Percentiles rank a stretch among this genome's conserved stretches.
These are phyloP conservation scores for Cadophora malorum DNA, from an alignment of 2,329 filamentous ascomycete genomes.

Conservation along the genomic window DNA sequence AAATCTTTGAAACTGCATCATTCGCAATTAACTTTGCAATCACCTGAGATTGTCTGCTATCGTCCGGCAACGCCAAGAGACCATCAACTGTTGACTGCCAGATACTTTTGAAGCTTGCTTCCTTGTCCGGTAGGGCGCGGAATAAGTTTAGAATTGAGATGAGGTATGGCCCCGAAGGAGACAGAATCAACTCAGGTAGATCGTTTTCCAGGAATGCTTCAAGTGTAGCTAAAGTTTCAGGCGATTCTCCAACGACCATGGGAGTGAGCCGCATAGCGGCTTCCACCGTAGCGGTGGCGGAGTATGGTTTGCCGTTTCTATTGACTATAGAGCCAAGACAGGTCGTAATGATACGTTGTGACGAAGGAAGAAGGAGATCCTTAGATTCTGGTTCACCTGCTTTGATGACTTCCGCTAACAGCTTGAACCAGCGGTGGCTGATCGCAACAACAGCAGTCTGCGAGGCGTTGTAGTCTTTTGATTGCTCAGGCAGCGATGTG, in stretches of 20 bases:
- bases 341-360: slow-evolving; percentile 36
- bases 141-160: slow-evolving; percentile 68
- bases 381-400: slow-evolving; percentile 3
- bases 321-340: slow-evolving; percentile 56
- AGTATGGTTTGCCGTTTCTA: slow-evolving; percentile 70
- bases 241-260: slow-evolving; percentile 48
- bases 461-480: slow-evolving; percentile 75
- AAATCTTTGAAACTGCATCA: slow-evolving; percentile 40
- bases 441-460: slow-evolving; percentile 71
- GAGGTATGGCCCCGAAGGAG: slow-evolving; percentile 71
- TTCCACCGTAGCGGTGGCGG: slow-evolving; percentile 65
- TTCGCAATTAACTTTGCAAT: slow-evolving; percentile 18
- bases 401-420: slow-evolving; percentile 45
- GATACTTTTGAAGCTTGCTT: slow-evolving; percentile 32
- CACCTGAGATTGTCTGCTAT: neutral
- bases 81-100: slow-evolving; percentile 49
- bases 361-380: slow-evolving; percentile 30
- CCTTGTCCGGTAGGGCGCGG: slow-evolving; percentile 51
- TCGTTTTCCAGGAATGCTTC: slow-evolving; percentile 59
- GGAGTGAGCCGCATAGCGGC: slow-evolving; percentile 55
- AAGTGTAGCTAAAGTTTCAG: slow-evolving; percentile 54
- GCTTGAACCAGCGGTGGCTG: slow-evolving; percentile 69
- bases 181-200: slow-evolving; percentile 65
- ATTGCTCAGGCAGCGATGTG: slow-evolving; percentile 80
- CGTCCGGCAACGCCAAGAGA: slow-evolving; percentile 46